Evolutionary conservation across 169 alveolate species (phyloP).

Genomic region (Eimeria necatrix): DNA sequence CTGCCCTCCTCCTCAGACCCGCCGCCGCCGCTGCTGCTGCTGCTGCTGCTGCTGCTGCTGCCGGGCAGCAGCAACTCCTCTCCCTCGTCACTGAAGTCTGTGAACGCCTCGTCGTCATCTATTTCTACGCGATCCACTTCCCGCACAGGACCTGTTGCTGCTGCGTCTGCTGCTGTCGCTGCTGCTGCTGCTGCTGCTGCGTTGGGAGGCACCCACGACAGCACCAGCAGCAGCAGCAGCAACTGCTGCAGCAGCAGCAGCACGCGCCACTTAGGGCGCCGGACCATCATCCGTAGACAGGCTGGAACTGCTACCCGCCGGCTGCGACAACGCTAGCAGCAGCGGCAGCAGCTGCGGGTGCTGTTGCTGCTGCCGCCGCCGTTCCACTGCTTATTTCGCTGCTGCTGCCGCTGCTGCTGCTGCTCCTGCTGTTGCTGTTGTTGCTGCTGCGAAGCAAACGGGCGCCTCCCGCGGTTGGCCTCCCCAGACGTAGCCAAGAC

Average conservation of each 20-base stretch:
- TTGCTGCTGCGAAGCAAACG: background rate
- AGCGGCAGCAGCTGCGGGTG: slow-evolving; percentile 22
- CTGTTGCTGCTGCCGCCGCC: background rate
- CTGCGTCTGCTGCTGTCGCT: background rate
- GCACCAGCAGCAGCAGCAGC: background rate
- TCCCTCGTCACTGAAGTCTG: background rate
- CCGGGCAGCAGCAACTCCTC: background rate
- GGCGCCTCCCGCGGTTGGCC: background rate
- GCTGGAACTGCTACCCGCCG: background rate
- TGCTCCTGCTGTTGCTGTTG: background rate
- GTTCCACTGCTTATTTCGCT: background rate
- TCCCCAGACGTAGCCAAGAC: too few relatives aligned
- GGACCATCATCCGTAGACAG: background rate
- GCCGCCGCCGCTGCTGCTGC: slow-evolving; percentile 42
- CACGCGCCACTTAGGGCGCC: background rate
- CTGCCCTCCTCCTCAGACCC: background rate
- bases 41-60: slow-evolving; percentile 35
- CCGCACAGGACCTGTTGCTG: background rate
- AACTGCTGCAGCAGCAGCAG: background rate
- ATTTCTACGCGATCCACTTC: background rate
- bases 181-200: background rate
- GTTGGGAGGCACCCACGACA: background rate
- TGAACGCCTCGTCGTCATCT: background rate
- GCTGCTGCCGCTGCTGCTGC: slow-evolving; percentile 3
- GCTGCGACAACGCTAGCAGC: background rate